A percentile compares a stretch with the other conserved stretches of the same genome.
Conservation (phyloP, 352 stramenopile species). For the Thalassiosira pacifica region DNA sequence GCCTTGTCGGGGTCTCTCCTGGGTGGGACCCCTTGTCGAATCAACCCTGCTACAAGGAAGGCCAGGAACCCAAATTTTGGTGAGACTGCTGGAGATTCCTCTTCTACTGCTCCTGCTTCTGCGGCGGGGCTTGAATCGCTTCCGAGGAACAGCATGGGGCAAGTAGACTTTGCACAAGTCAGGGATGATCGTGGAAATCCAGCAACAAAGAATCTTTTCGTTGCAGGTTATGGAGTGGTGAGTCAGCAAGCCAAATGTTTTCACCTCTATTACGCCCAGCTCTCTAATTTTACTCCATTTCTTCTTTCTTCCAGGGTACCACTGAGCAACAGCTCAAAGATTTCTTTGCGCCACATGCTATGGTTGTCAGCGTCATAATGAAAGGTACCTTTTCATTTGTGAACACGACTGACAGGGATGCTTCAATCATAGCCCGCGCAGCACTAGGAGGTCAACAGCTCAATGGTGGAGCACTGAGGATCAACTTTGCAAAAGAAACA, state of each 20-base stretch:
- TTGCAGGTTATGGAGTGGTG: constrained; percentile 82
- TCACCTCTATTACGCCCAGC: constrained; percentile 7
- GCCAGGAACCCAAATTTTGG: constrained; percentile 32
- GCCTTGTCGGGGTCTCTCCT: constrained; percentile 78
- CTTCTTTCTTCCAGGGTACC: constrained; percentile 55
- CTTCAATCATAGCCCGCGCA: constrained; percentile 71
- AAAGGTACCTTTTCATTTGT: constrained; percentile 86
- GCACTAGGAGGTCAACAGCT: constrained; percentile 69
- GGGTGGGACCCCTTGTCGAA: constrained; percentile 77
- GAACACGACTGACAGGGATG: constrained; percentile 74
- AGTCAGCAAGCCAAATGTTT: constrained; percentile 6
- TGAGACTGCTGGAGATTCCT: background rate
- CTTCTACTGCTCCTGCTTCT: background rate
- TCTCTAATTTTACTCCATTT: background rate
- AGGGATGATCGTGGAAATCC: constrained; percentile 83
- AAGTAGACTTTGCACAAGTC: constrained; percentile 60
- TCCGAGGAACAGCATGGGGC: constrained; percentile 55
- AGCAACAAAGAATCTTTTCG: constrained; percentile 86
- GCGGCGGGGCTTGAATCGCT: constrained; percentile 25
- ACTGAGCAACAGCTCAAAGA: constrained; percentile 77
- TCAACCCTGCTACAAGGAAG: constrained; percentile 75
- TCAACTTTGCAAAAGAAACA: constrained; percentile 87
- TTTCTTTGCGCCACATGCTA: constrained; percentile 72
- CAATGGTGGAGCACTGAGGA: constrained; percentile 80
- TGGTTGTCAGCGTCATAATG: constrained; percentile 76